Conservation (phyloP, 768 basidiomycete genomes). For the Hericium erinaceus region DNA sequence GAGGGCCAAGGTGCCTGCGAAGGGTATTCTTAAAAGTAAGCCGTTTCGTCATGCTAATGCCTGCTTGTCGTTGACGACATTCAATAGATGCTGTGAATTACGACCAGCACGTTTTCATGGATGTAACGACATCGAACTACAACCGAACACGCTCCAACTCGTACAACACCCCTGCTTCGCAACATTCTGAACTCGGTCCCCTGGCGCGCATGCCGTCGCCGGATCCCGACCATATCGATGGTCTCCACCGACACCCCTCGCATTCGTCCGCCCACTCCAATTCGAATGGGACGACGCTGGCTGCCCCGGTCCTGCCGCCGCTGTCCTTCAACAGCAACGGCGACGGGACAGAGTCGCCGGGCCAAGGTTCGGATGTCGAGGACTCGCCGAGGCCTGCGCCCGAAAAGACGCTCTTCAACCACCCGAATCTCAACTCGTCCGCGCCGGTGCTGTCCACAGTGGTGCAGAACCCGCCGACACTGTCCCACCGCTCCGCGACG, state of each 20-base stretch:
- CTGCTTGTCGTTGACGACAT: too few relatives aligned
- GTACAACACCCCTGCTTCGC: slow-evolving; percentile 48
- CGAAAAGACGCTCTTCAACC: slow-evolving; percentile 58
- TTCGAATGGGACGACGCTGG: not conserved
- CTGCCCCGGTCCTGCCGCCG: slow-evolving; percentile 37
- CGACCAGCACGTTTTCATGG: slow-evolving; percentile 49
- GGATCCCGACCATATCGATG: slow-evolving; percentile 82
- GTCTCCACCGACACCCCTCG: slow-evolving; percentile 55
- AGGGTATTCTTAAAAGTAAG: slow-evolving; percentile 84
- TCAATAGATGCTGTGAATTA: slow-evolving; percentile 59
- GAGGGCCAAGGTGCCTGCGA: slow-evolving; percentile 53
- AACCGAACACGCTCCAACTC: slow-evolving; percentile 74
- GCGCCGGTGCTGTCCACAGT: slow-evolving; percentile 75
- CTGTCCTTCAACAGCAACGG: slow-evolving; percentile 42
- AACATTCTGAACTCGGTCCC: slow-evolving; percentile 57
- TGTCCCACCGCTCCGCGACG: slow-evolving; percentile 68
- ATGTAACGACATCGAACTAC: slow-evolving; percentile 28
- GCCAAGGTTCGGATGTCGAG: slow-evolving; percentile 13
- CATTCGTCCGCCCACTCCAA: slow-evolving; percentile 37
- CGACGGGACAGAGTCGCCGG: slow-evolving; percentile 28
- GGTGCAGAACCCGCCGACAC: slow-evolving; percentile 35
- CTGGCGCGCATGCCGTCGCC: slow-evolving; percentile 75
- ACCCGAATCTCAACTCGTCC: slow-evolving; percentile 70
- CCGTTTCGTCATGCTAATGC: not conserved
- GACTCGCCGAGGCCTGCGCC: slow-evolving; percentile 22